Evolutionary conservation across 345 rosid genomes (phyloP), one percentile per base, ranked within the genome.

Genomic region (Limnanthes douglasii): DNA sequence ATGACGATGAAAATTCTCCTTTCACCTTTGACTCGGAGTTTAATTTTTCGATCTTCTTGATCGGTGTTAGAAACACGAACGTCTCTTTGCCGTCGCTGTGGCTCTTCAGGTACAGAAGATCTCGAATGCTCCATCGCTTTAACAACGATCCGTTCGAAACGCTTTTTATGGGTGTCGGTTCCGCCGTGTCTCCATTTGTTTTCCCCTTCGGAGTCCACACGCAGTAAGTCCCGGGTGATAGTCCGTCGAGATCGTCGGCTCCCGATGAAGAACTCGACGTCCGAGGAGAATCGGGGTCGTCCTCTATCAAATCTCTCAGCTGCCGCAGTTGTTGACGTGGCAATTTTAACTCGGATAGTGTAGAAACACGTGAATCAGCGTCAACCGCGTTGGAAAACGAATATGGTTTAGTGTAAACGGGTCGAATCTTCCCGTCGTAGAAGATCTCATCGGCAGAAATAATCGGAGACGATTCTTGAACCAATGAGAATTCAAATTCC

Each of bases 71-170:
- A 22, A 58, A 51, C 14, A 70, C 64, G 4, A 69, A 62, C 23
- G 43, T 62, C 4, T 64, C 75, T 37, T 75, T 62, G 0, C 80
- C 75, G 18, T 74, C 75, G 18, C 76, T 70, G 16, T 52, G 61
- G 19, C 77, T 69, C 42, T 78, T 50, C 7, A 20, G 51, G 56
- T 56, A 45, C 0, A 79, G 50, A 15, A 86, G 39, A 32, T 68
- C 69, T 39, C 69, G 40, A 3, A 86, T 27, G 52, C 59, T 74
- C 94, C 96, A 81, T 28, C 84, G 69, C 66, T 70, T 77, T 0
- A 84, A 70, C 3, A 62, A 56, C 3, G 77, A 76, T 0, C 68
- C 62, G 0, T 82, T 67, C 19, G 60, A 32, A n/a, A n/a, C n/a
- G 56, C 85, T 78, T 62, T 72, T 74, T n/a, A n/a, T n/a, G 48